These are phyloP conservation scores for Plasmodium sp. DNA, from an alignment of 169 alveolate species.

Conservation along the genomic window DNA sequence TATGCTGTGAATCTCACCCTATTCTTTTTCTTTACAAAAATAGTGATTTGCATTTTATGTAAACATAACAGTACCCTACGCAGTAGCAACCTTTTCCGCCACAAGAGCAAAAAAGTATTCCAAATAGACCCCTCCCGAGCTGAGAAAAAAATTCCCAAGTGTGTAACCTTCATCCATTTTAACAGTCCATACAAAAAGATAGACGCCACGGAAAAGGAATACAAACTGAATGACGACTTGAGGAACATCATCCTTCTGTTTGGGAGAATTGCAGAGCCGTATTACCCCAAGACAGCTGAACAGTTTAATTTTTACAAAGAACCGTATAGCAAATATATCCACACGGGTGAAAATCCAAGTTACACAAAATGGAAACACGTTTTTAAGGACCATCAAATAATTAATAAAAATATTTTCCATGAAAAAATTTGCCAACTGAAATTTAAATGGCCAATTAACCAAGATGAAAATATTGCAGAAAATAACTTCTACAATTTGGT, in stretches of 20 bases:
- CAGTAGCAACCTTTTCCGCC: not conserved
- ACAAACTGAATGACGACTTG: slow-evolving; percentile 55
- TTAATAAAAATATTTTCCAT: slow-evolving; percentile 45
- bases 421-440: slow-evolving; percentile 59
- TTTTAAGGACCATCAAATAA: slow-evolving; percentile 30
- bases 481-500: slow-evolving; percentile 52
- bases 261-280: slow-evolving; percentile 66
- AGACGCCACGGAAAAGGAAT: slow-evolving; percentile 1
- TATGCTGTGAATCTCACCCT: slow-evolving; percentile 25
- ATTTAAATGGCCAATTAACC: slow-evolving; percentile 73
- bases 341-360: slow-evolving; percentile 15
- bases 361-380: slow-evolving; percentile 46
- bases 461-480: slow-evolving; percentile 71
- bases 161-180: slow-evolving; percentile 10
- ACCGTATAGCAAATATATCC: slow-evolving; percentile 69
- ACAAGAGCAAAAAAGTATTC: not conserved
- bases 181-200: slow-evolving; percentile 29
- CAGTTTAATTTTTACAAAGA: slow-evolving; percentile 60
- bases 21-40: slow-evolving; percentile 21
- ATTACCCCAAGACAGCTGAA: slow-evolving; percentile 61
- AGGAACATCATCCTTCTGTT: slow-evolving; percentile 49
- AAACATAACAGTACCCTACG: slow-evolving; percentile 5
- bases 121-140: not conserved
- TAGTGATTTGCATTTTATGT: slow-evolving; percentile 15
- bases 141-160: not conserved